phyloP scores from a whole-genome alignment of 257 asterid genomes.

The Solanum gracilifrons region DNA sequence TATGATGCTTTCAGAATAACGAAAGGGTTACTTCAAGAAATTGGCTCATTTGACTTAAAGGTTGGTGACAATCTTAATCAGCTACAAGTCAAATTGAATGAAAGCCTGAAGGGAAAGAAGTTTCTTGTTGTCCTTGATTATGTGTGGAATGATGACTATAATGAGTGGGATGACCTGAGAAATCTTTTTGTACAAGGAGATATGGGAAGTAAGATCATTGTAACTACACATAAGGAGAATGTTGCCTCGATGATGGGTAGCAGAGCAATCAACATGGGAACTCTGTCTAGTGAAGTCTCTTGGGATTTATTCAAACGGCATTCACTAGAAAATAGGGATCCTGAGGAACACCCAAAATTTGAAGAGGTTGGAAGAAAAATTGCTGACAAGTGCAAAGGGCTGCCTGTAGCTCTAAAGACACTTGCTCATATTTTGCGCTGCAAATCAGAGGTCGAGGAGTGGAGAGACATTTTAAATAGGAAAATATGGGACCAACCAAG shows the following conservation, averaged over 20 bases:
- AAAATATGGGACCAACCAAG: not conserved
- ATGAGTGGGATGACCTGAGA: conserved; percentile 19
- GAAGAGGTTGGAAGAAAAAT: not conserved
- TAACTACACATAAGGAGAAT: conserved; percentile 38
- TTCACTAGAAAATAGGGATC: not conserved
- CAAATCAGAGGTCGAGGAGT: not conserved
- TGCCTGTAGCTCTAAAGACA: not conserved
- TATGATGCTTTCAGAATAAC: conserved; percentile 37
- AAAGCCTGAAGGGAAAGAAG: conserved; percentile 25
- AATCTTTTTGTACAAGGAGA: conserved; percentile 18
- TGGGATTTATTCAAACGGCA: not conserved
- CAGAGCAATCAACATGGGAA: not conserved
- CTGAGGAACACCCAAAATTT: not conserved
- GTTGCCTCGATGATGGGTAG: conserved; percentile 26
- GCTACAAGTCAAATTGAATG: conserved; percentile 34
- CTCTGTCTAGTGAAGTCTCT: not conserved
- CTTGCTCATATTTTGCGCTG: not conserved
- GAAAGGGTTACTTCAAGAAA: conserved; percentile 10
- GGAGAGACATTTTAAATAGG: not conserved
- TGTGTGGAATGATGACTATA: conserved; percentile 39
- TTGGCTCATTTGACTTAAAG: conserved; percentile 15
- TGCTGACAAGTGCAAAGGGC: not conserved
- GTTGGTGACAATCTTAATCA: conserved; percentile 20
- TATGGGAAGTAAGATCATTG: conserved; percentile 41
- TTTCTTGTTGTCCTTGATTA: conserved; percentile 49